These are phyloP conservation scores for Lentinula sp. DNA, from an alignment of 768 basidiomycete genomes.

Conservation along the genomic window DNA sequence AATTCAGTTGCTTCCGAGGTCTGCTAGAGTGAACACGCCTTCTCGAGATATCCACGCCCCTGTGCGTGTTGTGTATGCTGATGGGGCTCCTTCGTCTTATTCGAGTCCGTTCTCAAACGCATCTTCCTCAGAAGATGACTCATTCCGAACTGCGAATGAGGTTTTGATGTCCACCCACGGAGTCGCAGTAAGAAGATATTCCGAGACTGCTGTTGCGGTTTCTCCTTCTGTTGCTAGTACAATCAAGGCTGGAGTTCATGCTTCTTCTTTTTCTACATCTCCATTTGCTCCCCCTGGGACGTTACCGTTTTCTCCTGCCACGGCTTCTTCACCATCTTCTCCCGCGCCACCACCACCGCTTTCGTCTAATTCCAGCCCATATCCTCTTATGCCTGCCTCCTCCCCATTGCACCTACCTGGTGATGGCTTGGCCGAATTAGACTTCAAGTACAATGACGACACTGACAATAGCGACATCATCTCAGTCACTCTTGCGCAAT, in stretches of 20 bases:
- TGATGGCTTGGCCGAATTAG: too few relatives aligned
- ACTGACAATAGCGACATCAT: background rate
- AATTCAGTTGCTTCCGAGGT: conserved; percentile 14
- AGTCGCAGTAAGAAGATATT: background rate
- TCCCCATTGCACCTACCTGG: background rate
- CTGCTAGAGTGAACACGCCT: background rate
- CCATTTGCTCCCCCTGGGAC: background rate
- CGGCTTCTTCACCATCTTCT: conserved; percentile 9
- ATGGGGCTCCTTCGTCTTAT: background rate
- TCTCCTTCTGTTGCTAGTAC: background rate
- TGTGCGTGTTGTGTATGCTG: background rate
- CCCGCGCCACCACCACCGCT: conserved; percentile 8
- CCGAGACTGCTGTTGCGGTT: conserved; percentile 4
- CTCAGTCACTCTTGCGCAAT: too few relatives aligned
- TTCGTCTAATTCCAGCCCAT: too few relatives aligned
- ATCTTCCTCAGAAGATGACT: conserved; percentile 8
- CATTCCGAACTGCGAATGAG: conserved; percentile 20
- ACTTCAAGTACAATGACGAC: too few relatives aligned
- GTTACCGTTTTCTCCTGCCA: conserved; percentile 1
- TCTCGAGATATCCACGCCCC: background rate
- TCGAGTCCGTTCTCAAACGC: background rate
- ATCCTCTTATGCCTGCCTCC: background rate
- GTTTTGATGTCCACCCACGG: conserved; percentile 7
- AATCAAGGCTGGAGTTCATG: background rate
- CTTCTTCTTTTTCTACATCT: background rate